These are phyloP conservation scores for Phialemoniopsis sp. DNA, from an alignment of 2,329 filamentous ascomycete genomes.

Conservation along the genomic window DNA sequence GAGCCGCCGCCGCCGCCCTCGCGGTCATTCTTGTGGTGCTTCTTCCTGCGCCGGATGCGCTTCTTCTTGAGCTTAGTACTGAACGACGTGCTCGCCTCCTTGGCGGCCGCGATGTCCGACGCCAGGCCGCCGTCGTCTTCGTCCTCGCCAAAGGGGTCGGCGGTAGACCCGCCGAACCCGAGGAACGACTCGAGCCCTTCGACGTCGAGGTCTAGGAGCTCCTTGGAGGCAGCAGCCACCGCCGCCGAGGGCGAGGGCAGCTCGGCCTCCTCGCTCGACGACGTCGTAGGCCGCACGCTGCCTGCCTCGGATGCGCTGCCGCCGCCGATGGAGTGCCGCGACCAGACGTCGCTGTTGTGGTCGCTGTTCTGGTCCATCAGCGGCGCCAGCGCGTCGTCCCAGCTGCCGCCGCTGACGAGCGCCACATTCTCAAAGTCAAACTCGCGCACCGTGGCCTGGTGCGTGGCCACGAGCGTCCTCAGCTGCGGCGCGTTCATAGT, in stretches of 20 bases:
- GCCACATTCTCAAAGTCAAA: conserved; percentile 77
- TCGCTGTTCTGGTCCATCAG: conserved; percentile 48
- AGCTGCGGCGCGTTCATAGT: conserved; percentile 70
- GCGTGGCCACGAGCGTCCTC: conserved; percentile 60
- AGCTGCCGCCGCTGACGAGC: conserved; percentile 64
- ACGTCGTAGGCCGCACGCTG: conserved; percentile 16
- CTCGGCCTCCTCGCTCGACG: conserved; percentile 23
- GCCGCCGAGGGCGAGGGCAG: conserved; percentile 47
- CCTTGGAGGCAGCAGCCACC: conserved; percentile 46
- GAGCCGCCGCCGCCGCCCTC: conserved; percentile 19
- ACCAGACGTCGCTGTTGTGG: conserved; percentile 34
- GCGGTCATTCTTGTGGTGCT: conserved; percentile 25
- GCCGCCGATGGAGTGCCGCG: conserved; percentile 28
- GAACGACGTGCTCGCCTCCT: conserved; percentile 29
- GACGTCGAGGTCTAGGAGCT: conserved; percentile 38
- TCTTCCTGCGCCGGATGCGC: conserved; percentile 29
- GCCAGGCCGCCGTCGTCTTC: conserved; percentile 20
- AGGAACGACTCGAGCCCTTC: conserved; percentile 29
- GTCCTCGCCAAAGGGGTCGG: conserved; percentile 9
- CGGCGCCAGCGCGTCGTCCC: conserved; percentile 79
- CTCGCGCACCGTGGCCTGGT: conserved; percentile 66
- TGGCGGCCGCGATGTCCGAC: conserved; percentile 26
- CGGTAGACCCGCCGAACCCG: conserved; percentile 5
- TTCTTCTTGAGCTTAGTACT: conserved; percentile 47
- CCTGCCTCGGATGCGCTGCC: conserved; percentile 19